Base-by-base conservation (phyloP, 2,329 filamentous ascomycete genomes). In the Fusarium compactum region DNA sequence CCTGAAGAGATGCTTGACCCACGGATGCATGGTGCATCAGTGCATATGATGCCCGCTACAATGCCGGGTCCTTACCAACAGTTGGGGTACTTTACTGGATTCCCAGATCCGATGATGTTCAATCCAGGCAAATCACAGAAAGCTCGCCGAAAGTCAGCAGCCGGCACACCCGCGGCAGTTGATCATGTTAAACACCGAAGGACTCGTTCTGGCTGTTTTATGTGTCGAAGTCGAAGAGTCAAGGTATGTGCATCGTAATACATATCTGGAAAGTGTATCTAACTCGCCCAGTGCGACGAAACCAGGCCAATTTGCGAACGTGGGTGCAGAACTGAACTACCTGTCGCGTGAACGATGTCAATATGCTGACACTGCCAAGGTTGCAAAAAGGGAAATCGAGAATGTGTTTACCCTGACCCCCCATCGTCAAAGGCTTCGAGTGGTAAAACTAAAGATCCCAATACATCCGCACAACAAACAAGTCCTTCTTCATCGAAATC, bases 151-250 rank as follows among this genome's bases (percentile, higher is more conserved):
- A 88, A 87, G 70, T 86, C 86, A 20, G 73, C 69, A 11, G 65
- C 73, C 30, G 76, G 71, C 2, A 78, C 82, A 4, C 85, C 84
- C 5, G 68, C 83, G 50, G 92, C 76, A 24, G 45, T 71, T 40
- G 79, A 97, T 67, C 91, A 92, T 76, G 92, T 97, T 72, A 98
- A 98, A 81, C 95, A 98, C 79, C 91, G 95, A 67, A 90, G 96
- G 73, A 98, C 96, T 45, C 88, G 96, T 74, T 98, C 94, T 69
- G 96, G 96, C 29, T 99, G 96, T 82, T 98, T 86, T 71, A 98
- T 95, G 48, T 99, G 96, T 80, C 89, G 96, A 63, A 91, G 91
- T 75, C 89, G 96, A 72, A 89, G 96, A 79, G 95, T 98, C 54
- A 98, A 92, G 85, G 89, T 90, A 83, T 70, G 77, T n/a, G 41